Conservation (phyloP, 495 filamentous ascomycete species). For the Penicillium antarcticum region DNA sequence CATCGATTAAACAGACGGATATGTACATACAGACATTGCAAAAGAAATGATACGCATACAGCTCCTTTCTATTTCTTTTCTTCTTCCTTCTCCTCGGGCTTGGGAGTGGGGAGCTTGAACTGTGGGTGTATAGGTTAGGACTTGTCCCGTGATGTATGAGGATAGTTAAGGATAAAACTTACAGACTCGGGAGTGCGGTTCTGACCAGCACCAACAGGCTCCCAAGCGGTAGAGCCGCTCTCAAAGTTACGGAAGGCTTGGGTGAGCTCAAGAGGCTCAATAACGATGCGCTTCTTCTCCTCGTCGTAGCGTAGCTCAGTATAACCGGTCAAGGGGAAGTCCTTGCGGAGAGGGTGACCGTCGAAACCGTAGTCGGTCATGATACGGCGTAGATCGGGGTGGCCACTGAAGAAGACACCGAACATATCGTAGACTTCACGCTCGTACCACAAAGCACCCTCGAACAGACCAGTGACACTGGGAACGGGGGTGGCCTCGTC, state of each 20-base stretch:
- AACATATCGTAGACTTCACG: conserved; percentile 97
- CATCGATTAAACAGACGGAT: conserved; percentile 38
- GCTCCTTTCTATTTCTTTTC: conserved; percentile 78
- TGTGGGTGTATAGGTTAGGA: conserved; percentile 22
- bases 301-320: conserved; percentile 98
- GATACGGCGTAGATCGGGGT: conserved; percentile 95
- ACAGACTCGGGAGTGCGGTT: conserved; percentile 78
- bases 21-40: conserved; percentile 45
- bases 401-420: conserved; percentile 91
- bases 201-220: conserved; percentile 81
- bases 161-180: conserved; percentile 8
- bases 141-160: not conserved
- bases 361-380: conserved; percentile 99
- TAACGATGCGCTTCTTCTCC: conserved; percentile 99
- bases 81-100: conserved; percentile 87
- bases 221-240: conserved; percentile 70
- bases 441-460: conserved; percentile 99
- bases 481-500: conserved; percentile 96
- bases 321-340: conserved; percentile 97
- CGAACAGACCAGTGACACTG: conserved; percentile 77
- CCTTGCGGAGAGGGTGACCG: conserved; percentile 94
- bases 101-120: conserved; percentile 92
- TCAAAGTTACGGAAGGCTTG: conserved; percentile 99
- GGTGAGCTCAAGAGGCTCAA: conserved; percentile 94
- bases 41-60: conserved; percentile 40